Evolutionary conservation across 2,329 filamentous ascomycete genomes (phyloP).

Genomic region (Cercospora zeae-maydis): DNA sequence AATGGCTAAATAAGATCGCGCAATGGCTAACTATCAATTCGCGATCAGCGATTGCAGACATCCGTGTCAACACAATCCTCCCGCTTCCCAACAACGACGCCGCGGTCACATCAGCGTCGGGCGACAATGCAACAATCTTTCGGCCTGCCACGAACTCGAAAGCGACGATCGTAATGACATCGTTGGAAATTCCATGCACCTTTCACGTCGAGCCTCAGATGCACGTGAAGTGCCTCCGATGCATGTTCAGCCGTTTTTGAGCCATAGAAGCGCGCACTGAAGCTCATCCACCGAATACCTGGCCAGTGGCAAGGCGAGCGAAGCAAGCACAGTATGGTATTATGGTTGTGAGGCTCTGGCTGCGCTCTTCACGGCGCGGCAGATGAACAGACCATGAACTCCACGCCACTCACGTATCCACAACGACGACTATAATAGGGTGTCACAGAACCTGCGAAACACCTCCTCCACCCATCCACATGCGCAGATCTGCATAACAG

Average conservation of each 20-base stretch:
- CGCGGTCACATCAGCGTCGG: background rate
- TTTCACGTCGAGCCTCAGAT: background rate
- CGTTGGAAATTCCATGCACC: background rate
- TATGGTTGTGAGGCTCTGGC: background rate
- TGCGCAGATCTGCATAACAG: background rate
- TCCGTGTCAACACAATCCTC: background rate
- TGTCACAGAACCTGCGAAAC: background rate
- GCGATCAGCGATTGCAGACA: background rate
- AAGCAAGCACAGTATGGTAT: no score
- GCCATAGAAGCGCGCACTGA: background rate
- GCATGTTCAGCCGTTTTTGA: background rate
- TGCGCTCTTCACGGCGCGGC: background rate
- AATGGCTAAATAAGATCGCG: no score
- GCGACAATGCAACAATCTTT: background rate
- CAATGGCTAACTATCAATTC: no score
- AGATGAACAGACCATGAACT: background rate
- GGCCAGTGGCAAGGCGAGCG: background rate
- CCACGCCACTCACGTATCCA: background rate
- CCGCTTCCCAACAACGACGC: background rate
- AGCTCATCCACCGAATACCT: background rate
- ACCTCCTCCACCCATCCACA: background rate
- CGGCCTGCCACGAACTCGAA: background rate
- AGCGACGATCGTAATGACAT: background rate
- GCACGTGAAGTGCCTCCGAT: background rate
- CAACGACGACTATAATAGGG: background rate